Conservation (phyloP, 1,139 yeast species). For the Entelexis paramagnoliae region DNA sequence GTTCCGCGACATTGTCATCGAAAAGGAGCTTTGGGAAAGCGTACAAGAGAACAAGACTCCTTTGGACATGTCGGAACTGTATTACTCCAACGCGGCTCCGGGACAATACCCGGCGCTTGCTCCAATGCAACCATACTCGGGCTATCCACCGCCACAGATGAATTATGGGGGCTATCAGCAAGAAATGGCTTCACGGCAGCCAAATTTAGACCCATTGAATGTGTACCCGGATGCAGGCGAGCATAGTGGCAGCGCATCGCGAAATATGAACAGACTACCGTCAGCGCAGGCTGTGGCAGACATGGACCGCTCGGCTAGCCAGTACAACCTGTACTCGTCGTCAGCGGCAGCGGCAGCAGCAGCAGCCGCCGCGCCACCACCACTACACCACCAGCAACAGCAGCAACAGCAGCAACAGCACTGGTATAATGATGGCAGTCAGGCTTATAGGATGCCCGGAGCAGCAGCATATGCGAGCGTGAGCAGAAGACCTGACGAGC, state of each 20-base stretch:
- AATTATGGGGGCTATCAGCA: background rate
- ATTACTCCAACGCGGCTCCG: background rate
- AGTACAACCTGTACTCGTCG: background rate
- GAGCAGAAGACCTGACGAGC: background rate
- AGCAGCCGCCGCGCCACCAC: too few relatives aligned
- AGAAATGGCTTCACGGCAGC: background rate
- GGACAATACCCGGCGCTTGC: background rate
- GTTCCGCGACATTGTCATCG: conserved; percentile 44
- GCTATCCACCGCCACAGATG: background rate
- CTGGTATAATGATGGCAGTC: background rate
- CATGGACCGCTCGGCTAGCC: background rate
- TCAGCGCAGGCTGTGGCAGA: background rate
- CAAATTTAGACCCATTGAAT: background rate
- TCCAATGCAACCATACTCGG: background rate
- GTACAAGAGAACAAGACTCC: background rate
- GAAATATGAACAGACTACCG: background rate
- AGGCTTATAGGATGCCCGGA: background rate
- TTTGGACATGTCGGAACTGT: background rate
- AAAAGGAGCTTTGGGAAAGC: conserved; percentile 50
- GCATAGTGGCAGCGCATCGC: background rate
- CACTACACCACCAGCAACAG: too few relatives aligned
- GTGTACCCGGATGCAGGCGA: background rate
- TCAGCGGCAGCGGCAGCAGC: background rate
- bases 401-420: background rate
- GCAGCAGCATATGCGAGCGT: background rate